Percentiles rank a stretch among this genome's conserved stretches.
Evolutionary conservation across 805 yeast species (phyloP).

Genomic region (Saturnispora bothae): DNA sequence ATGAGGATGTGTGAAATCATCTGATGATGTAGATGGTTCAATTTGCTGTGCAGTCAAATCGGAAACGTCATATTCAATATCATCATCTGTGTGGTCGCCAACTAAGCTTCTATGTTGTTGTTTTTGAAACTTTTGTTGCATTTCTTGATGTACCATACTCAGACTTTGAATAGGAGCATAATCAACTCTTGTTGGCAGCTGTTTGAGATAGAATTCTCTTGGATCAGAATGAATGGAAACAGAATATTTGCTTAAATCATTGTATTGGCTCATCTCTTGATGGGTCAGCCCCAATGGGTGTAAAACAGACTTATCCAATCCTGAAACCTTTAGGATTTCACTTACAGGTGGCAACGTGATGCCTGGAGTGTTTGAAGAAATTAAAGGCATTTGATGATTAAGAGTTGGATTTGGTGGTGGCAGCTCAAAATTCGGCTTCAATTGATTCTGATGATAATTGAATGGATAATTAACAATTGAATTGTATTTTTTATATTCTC

Average conservation of each 20-base stretch:
- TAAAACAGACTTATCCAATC: slow-evolving; percentile 15
- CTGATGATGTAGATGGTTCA: no score
- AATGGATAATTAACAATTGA: slow-evolving; percentile 38
- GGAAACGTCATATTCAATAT: no score
- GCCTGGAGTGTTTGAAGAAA: slow-evolving; percentile 6
- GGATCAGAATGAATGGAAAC: slow-evolving; percentile 8
- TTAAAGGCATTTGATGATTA: slow-evolving; percentile 3
- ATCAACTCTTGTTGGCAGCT: slow-evolving; percentile 1
- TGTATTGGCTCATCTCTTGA: slow-evolving; percentile 7
- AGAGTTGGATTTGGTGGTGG: neutral
- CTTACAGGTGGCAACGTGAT: slow-evolving; percentile 18
- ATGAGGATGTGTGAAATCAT: no score
- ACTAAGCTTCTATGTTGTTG: no score
- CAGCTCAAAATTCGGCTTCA: neutral
- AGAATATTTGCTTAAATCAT: slow-evolving; percentile 6
- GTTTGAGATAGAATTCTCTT: slow-evolving; percentile 5
- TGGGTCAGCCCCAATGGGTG: slow-evolving; percentile 14
- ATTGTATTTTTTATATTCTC: slow-evolving; percentile 17
- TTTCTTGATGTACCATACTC: no score
- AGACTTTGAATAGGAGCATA: neutral
- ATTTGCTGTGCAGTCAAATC: no score
- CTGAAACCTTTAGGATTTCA: slow-evolving; percentile 11
- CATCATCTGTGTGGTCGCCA: no score
- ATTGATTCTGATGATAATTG: slow-evolving; percentile 27
- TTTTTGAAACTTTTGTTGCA: no score